Base-by-base conservation (phyloP, 2,329 filamentous ascomycete species). In the Colletotrichum sansevieriae region DNA sequence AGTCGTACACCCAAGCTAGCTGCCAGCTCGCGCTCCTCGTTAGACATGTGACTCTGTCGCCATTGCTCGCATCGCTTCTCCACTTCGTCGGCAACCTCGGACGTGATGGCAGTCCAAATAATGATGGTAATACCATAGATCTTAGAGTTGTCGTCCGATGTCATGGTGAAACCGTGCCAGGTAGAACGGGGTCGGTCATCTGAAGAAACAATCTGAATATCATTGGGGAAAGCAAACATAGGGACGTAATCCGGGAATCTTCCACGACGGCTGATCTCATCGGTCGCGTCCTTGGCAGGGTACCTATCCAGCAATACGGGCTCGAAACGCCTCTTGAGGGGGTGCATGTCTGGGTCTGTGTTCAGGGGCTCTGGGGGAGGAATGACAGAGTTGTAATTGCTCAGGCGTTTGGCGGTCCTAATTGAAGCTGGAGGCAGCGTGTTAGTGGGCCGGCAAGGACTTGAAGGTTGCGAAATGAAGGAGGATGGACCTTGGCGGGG, bases 161-260 rank as follows among this genome's bases (percentile, higher is more conserved):
- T 99, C 96, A 99, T 98, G 71, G 94, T 95, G 77, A 99, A 99
- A 56, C 96, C 96, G 80, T 99, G 96, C 96, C 96, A 99, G 25
- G 95, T 98, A n/a, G 96, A 95, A 70, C 94, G 88, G 1, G 96
- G 96, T 70, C 95, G 88, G 77, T 97, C 94, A 76, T 99, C 96
- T 1, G 95, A 95, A 1, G 96, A 98, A 10, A 98, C 93, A 60
- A 99, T 96, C 71, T 94, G 94, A 74, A 99, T 96, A 78, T 99
- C 96, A 79, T 98, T 98, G 52, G 96, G 96, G 75, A 98, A 99
- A 62, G 96, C 95, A 80, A 99, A 99, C 96, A 99, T 98, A 65
- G 96, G 96, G 18, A 99, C 94, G 75, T 98, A 99, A 77, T 99
- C 96, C 1, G 96, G 96, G 76, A 99, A 98, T 65, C 88, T 91